Base-by-base conservation (phyloP, 2,329 filamentous ascomycete species). In the Fusarium decemcellulare region DNA sequence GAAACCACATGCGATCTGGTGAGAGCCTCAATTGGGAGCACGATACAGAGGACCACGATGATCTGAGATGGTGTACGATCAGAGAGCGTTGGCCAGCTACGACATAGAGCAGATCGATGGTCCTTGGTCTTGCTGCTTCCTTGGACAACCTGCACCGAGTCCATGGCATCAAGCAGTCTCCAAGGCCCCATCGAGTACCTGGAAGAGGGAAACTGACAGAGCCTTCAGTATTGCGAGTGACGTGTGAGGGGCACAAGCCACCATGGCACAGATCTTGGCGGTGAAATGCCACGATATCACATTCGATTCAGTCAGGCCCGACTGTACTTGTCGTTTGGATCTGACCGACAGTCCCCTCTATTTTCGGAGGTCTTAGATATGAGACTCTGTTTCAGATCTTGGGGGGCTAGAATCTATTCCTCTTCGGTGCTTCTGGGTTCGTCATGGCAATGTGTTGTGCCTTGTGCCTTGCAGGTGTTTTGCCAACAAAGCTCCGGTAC, bases 231-330 rank as follows among this genome's bases (percentile, higher is more conserved):
- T 39, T 34, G 34, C 29, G 40, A 52, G 59, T 16, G 29, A 52
- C 65, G 29, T 44, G 56, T 44, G 37, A 32, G 44, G 53, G n/a
- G 36, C 44, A 46, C 53, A 23, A 50, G 39, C 52, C 50, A 56
- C 37, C 36, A 65, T 51, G 56, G 43, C 29, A 65, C 70, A 68
- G 40, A 40, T 32, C 34, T 58, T 65, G 30, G 61, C 56, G 42
- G 46, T 37, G 37, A 55, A 56, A 65, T 61, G 52, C 34, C 32
- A 55, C 56, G 23, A 57, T 57, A 39, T 48, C 55, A 51, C 46
- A 47, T n/a, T 29, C 43, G 29, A 15, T 18, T 15, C 15, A 42
- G 42, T 18, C 40, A 40, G 44, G 36, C 14, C 16, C 42, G 47
- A 46, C n/a, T 16, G 15, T 43, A 29, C n/a, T 39, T 23, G 37